phyloP scores from a whole-genome alignment of 2,329 filamentous ascomycete species.

The Neofusicoccum sp. region DNA sequence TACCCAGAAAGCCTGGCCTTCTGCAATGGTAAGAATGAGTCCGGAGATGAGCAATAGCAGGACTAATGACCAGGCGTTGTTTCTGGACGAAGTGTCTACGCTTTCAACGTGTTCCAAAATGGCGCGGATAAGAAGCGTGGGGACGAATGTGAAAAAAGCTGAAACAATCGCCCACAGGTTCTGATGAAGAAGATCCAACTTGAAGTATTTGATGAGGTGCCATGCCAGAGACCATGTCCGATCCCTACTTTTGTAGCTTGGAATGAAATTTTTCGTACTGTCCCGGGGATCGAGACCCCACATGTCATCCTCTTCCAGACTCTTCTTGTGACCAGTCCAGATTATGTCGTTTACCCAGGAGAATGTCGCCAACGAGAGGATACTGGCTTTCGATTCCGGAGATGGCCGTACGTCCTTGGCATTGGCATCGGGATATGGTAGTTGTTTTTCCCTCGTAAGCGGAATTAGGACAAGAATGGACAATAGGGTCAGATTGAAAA shows the following conservation, averaged over 20 bases:
- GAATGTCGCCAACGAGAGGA: slow-evolving; percentile 86
- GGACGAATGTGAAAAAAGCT: slow-evolving; percentile 83
- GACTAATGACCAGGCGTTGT: slow-evolving; percentile 94
- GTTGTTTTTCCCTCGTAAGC: slow-evolving; percentile 87
- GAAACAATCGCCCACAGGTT: slow-evolving; percentile 77
- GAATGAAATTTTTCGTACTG: slow-evolving; percentile 77
- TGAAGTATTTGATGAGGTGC: slow-evolving; percentile 84
- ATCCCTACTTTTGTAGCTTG: slow-evolving; percentile 80
- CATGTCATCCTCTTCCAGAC: slow-evolving; percentile 78
- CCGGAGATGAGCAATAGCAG: slow-evolving; percentile 84
- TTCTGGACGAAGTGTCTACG: slow-evolving; percentile 69
- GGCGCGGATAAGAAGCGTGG: slow-evolving; percentile 83
- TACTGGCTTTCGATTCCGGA: slow-evolving; percentile 78
- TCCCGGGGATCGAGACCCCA: slow-evolving; percentile 90
- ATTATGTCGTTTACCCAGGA: slow-evolving; percentile 88
- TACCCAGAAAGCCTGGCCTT: slow-evolving; percentile 86
- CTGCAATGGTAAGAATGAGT: slow-evolving; percentile 74
- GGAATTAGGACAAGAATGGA: slow-evolving; percentile 74
- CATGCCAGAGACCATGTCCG: slow-evolving; percentile 76
- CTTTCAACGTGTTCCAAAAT: slow-evolving; percentile 92
- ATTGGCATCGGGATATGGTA: slow-evolving; percentile 84
- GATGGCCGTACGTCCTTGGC: slow-evolving; percentile 74
- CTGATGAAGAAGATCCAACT: slow-evolving; percentile 70
- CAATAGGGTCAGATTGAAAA: slow-evolving; percentile 71
- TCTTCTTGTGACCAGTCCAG: slow-evolving; percentile 81